A percentile compares a stretch with the other conserved stretches of the same genome.
These are phyloP conservation scores for Fraxinus pennsylvanica DNA, from an alignment of 257 asterid species.

Conservation along the genomic window DNA sequence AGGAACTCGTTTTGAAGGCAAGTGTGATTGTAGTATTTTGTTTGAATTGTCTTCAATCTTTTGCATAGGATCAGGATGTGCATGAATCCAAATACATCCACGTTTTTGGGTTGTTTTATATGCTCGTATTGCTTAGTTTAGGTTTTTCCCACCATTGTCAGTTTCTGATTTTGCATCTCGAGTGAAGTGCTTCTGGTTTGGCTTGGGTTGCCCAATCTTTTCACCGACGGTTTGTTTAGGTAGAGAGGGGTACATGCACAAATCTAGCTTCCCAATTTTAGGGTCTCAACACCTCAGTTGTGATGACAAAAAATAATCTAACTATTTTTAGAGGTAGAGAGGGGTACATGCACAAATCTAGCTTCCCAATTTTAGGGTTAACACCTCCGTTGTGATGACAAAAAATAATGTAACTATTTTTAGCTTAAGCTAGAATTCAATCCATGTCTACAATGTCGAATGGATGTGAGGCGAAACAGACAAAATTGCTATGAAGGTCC, in stretches of 20 bases:
- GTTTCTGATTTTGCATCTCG: no score
- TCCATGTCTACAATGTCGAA: neutral
- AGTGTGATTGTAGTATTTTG: constrained; percentile 1
- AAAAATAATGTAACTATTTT: no score
- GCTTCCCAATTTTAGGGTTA: neutral
- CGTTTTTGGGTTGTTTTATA: constrained; percentile 3
- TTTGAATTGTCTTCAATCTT: neutral
- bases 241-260: no score
- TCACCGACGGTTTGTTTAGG: no score
- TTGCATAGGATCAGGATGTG: neutral
- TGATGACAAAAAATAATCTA: no score
- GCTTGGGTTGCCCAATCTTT: no score
- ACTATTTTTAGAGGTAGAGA: neutral
- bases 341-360: no score
- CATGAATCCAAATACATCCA: neutral
- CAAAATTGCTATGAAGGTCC: neutral
- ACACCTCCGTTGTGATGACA: no score
- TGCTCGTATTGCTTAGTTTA: constrained; percentile 11
- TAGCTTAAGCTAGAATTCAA: neutral
- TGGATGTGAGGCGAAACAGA: neutral
- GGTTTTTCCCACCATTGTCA: neutral
- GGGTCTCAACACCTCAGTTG: neutral
- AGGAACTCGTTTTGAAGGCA: constrained; percentile 89
- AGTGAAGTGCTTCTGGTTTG: no score
- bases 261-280: no score